Percentiles rank a stretch among this genome's conserved stretches.
Conservation (phyloP, 306 rosid species). For the Arachis stenosperma region DNA sequence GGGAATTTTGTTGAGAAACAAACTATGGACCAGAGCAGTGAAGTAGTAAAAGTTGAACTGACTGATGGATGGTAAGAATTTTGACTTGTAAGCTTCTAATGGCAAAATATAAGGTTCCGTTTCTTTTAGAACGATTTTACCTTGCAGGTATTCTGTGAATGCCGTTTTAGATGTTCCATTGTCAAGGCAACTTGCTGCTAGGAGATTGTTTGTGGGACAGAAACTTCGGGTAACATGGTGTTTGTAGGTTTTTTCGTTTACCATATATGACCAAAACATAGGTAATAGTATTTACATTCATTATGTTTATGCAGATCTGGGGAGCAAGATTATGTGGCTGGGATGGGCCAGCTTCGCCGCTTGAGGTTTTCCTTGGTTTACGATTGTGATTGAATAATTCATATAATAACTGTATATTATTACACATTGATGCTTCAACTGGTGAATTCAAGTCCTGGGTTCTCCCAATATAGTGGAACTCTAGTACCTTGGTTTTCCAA, state of each 20-base stretch:
- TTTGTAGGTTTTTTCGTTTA: slow-evolving; percentile 19
- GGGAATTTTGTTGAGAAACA: slow-evolving; percentile 35
- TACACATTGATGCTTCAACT: too few relatives aligned
- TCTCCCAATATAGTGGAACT: too few relatives aligned
- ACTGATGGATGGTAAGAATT: slow-evolving; percentile 82
- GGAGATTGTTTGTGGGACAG: slow-evolving; percentile 89
- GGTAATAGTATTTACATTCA: slow-evolving; percentile 28
- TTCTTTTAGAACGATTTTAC: slow-evolving; percentile 37
- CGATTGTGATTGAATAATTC: slow-evolving; percentile 14
- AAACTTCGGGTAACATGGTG: slow-evolving; percentile 73
- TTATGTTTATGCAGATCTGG: slow-evolving; percentile 67
- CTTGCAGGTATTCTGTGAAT: slow-evolving; percentile 75
- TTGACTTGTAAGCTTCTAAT: slow-evolving; percentile 5
- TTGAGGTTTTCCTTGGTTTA: slow-evolving; percentile 65
- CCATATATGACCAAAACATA: slow-evolving; percentile 28
- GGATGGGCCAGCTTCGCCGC: slow-evolving; percentile 77
- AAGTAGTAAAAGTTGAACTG: slow-evolving; percentile 61
- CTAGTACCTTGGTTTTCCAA: too few relatives aligned
- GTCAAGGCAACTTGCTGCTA: slow-evolving; percentile 67
- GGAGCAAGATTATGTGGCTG: slow-evolving; percentile 86
- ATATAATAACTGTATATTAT: not conserved
- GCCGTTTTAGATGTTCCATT: slow-evolving; percentile 75
- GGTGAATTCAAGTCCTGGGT: too few relatives aligned
- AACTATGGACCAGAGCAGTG: slow-evolving; percentile 44
- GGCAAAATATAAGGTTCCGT: slow-evolving; percentile 37